These are phyloP conservation scores for Apiospora saccharicola DNA, from an alignment of 2,329 filamentous ascomycete genomes.

Conservation along the genomic window DNA sequence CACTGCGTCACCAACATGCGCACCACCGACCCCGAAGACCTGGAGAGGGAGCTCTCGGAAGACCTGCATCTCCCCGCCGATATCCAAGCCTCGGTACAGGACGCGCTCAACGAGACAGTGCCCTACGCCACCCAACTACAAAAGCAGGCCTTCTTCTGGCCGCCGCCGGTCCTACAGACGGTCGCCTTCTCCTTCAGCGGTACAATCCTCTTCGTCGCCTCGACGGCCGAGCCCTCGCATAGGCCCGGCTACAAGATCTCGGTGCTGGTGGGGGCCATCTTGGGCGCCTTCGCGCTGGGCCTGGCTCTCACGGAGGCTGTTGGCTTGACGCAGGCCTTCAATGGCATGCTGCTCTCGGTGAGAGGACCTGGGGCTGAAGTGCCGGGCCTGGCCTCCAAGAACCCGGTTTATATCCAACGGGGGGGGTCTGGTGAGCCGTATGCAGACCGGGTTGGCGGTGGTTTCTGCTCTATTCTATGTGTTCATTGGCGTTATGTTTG, in stretches of 20 bases:
- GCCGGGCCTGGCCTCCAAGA: neutral
- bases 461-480: neutral
- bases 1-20: constrained; percentile 1
- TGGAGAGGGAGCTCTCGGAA: neutral
- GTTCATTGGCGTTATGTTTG: neutral
- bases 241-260: neutral
- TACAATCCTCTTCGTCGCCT: neutral
- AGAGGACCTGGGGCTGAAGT: neutral
- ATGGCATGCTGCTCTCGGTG: neutral
- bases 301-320: neutral
- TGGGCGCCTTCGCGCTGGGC: neutral
- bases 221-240: neutral
- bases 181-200: neutral
- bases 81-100: neutral
- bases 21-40: neutral
- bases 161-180: neutral
- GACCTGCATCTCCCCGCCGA: neutral
- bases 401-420: neutral
- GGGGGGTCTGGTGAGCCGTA: neutral
- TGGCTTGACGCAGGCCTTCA: neutral
- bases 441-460: neutral
- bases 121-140: neutral
- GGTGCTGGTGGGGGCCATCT: neutral
- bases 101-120: neutral
- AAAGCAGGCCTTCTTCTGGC: neutral